Evolutionary conservation across 2,329 filamentous ascomycete species (phyloP).

Genomic region (Diaporthe vexans): DNA sequence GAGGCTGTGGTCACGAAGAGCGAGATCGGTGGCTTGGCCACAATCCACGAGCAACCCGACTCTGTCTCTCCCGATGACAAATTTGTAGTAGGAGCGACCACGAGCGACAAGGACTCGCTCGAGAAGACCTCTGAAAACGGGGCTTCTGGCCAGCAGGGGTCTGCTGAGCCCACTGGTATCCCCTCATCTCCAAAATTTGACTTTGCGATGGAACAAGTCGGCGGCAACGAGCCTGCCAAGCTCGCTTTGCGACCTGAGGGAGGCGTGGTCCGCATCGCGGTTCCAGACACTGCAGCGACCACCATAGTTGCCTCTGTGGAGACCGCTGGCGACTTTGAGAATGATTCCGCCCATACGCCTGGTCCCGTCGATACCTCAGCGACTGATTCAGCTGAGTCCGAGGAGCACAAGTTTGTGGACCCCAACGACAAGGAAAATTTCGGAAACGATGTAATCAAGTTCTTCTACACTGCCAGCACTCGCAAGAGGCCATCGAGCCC

Average conservation of each 20-base stretch:
- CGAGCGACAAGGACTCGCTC: not conserved
- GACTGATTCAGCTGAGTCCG: not conserved
- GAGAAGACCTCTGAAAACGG: not conserved
- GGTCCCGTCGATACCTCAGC: not conserved
- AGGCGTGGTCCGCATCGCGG: not conserved
- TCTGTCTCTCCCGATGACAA: not conserved
- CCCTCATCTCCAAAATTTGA: not conserved
- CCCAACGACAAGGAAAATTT: constrained; percentile 34
- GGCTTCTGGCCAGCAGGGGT: not conserved
- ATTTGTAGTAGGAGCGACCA: not conserved
- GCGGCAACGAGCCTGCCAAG: not conserved
- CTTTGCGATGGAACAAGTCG: not conserved
- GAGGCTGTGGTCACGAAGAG: not conserved
- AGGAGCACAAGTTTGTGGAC: constrained; percentile 27
- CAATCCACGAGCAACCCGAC: not conserved
- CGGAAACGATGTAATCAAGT: constrained; percentile 29
- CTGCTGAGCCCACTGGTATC: not conserved
- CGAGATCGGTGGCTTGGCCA: not conserved
- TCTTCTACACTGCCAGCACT: constrained; percentile 37
- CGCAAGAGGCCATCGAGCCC: constrained; percentile 25
- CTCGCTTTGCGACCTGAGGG: not conserved
- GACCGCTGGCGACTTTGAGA: not conserved
- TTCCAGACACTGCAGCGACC: not conserved
- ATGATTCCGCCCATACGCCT: not conserved
- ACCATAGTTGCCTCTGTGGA: not conserved